These are phyloP conservation scores for Lagenaria siceraria DNA, from an alignment of 306 rosid genomes.

Conservation along the genomic window DNA sequence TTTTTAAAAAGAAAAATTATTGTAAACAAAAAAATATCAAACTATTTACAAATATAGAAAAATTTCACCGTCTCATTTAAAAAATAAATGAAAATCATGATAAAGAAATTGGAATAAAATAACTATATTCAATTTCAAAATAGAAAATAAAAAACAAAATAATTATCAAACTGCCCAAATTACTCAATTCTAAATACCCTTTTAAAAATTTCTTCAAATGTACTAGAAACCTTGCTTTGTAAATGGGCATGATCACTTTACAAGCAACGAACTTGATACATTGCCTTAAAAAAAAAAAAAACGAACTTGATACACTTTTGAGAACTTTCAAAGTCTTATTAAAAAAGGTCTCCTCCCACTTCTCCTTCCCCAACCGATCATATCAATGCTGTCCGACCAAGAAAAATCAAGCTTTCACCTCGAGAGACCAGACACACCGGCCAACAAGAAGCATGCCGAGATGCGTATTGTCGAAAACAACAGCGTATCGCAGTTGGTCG, in stretches of 20 bases:
- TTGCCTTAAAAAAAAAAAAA: not conserved
- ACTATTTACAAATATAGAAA: no score
- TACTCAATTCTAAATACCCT: not conserved
- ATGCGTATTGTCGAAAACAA: not conserved
- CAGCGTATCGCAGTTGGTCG: not conserved
- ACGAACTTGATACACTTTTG: not conserved
- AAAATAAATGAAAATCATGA: no score
- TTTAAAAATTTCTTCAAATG: not conserved
- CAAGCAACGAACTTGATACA: not conserved
- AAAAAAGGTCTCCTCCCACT: not conserved
- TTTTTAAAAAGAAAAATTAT: no score
- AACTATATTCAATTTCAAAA: no score
- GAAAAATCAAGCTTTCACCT: not conserved
- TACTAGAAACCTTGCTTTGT: not conserved
- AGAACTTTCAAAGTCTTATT: not conserved
- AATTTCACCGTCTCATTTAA: no score
- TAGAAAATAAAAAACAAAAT: no score
- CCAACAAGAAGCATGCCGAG: not conserved
- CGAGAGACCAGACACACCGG: not conserved
- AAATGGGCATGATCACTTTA: not conserved
- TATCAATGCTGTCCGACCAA: not conserved
- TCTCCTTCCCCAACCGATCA: not conserved
- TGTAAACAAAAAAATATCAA: no score
- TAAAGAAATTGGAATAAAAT: no score
- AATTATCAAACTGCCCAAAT: no score